phyloP scores from a whole-genome alignment of 495 filamentous ascomycete genomes.

The Cercophora sp. region DNA sequence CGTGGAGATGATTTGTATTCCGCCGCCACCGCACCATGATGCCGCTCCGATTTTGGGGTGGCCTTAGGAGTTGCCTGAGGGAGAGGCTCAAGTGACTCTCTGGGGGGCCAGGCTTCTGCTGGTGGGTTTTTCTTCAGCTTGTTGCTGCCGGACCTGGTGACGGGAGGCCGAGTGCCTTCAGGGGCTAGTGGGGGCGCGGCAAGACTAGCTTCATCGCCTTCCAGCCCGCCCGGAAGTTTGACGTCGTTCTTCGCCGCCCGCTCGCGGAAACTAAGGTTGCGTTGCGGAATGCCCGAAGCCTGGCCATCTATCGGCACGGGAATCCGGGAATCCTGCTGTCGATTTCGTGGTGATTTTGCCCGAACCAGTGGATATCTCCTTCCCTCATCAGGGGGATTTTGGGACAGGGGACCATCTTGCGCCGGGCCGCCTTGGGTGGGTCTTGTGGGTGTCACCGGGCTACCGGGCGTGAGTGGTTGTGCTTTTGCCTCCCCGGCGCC shows the following conservation, averaged over 20 bases:
- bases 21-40: not conserved
- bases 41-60: not conserved
- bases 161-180: constrained; percentile 24
- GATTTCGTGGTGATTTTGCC: constrained; percentile 25
- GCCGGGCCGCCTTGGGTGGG: constrained; percentile 7
- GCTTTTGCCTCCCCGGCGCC: not conserved
- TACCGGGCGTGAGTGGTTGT: not conserved
- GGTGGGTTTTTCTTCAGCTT: constrained; percentile 47
- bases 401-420: constrained; percentile 30
- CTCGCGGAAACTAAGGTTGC: constrained; percentile 50
- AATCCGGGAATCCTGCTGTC: constrained; percentile 27
- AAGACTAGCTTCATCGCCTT: constrained; percentile 18
- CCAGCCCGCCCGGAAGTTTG: constrained; percentile 25
- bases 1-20: constrained; percentile 1
- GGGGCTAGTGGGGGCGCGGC: constrained; percentile 21
- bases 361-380: constrained; percentile 22
- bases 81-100: constrained; percentile 17
- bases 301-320: constrained; percentile 19
- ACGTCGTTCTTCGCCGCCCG: constrained; percentile 38
- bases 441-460: constrained; percentile 20
- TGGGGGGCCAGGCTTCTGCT: constrained; percentile 33
- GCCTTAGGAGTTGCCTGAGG: not conserved
- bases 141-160: constrained; percentile 41
- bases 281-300: constrained; percentile 34
- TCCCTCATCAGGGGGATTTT: constrained; percentile 34